Conservation (phyloP, 1,139 yeast genomes). For the Insectozyma bohioensis region DNA sequence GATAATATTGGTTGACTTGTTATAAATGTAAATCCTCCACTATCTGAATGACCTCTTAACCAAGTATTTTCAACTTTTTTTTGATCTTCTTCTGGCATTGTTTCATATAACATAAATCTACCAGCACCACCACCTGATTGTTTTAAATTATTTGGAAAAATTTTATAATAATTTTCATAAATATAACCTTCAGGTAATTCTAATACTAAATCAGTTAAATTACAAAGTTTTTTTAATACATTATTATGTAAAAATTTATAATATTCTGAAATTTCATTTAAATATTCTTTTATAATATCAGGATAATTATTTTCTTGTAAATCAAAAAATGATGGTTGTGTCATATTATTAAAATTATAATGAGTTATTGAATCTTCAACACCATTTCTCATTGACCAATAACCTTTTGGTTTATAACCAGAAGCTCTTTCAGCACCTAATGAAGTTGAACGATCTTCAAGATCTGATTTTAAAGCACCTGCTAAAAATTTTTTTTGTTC, state of each 20-base stretch:
- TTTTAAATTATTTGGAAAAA: slow-evolving; percentile 21
- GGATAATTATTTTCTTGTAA: slow-evolving; percentile 22
- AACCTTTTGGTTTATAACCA: slow-evolving; percentile 31
- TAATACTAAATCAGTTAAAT: slow-evolving; percentile 29
- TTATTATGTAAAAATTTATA: slow-evolving; percentile 24
- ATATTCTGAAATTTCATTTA: slow-evolving; percentile 27
- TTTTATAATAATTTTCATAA: slow-evolving; percentile 32
- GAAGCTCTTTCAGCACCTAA: slow-evolving; percentile 31
- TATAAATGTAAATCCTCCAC: slow-evolving; percentile 48
- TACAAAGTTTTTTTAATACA: slow-evolving; percentile 25
- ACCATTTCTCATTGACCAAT: slow-evolving; percentile 33
- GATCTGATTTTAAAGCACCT: slow-evolving; percentile 31
- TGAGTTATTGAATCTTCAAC: slow-evolving; percentile 29
- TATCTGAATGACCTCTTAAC: slow-evolving; percentile 53
- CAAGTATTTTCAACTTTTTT: slow-evolving; percentile 35
- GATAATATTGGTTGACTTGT: slow-evolving; percentile 48
- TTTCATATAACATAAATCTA: slow-evolving; percentile 32
- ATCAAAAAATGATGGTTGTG: slow-evolving; percentile 24
- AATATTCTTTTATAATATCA: slow-evolving; percentile 27
- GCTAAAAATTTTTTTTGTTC: slow-evolving; percentile 37
- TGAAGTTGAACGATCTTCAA: slow-evolving; percentile 29
- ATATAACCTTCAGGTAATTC: slow-evolving; percentile 33
- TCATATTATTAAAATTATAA: slow-evolving; percentile 27
- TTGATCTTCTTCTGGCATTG: slow-evolving; percentile 26
- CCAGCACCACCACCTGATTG: slow-evolving; percentile 35